Evolutionary conservation across 371 early-diverging fungal species (phyloP), one percentile per base, ranked within the genome.

Genomic region (Rhizopus stolonifer): DNA sequence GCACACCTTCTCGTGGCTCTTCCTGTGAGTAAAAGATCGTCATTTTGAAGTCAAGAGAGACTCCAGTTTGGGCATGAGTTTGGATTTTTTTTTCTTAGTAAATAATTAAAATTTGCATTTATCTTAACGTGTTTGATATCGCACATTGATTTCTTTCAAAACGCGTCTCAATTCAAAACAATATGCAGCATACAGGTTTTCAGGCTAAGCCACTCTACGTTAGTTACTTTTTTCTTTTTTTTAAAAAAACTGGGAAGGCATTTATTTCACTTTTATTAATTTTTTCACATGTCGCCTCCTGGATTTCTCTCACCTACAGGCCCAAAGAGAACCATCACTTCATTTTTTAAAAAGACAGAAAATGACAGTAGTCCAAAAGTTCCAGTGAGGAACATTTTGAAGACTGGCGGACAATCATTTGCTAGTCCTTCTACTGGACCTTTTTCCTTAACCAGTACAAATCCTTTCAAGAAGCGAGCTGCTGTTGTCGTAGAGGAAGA

Each of bases 281-380:
- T n/a, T n/a, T n/a, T n/a, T 29, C 31, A 29, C 31, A 36, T 36
- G 36, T 36, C 36, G n/a, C 36, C 36, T 4, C 36, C 9, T 14
- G 36, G 36, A 36, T 36, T 14, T 36, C 6, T 4, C 36, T 36
- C 36, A 36, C 15, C 36, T 4, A 36, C 36, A 36, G 36, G 36
- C 11, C n/a, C 36, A 0, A 49, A 36, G 3, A 36, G 23, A 34
- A 17, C 49, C 17, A 59, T 59, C 19, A 59, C 21, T n/a, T 48
- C 59, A 8, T 59, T 53, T n/a, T 59, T 59, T 42, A 18, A 9
- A 11, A 29, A 29, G 31, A 10, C 10, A 7, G 31, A 29, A 10
- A 32, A 21, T 0, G 47, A 52, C 15, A 59, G 46, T 8, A 33
- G 36, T 5, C 42, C 52, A 11, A 52, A 26, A 33, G 33, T 59